Conservation (phyloP, 352 stramenopile species). For the Thalassiosira exigua region DNA sequence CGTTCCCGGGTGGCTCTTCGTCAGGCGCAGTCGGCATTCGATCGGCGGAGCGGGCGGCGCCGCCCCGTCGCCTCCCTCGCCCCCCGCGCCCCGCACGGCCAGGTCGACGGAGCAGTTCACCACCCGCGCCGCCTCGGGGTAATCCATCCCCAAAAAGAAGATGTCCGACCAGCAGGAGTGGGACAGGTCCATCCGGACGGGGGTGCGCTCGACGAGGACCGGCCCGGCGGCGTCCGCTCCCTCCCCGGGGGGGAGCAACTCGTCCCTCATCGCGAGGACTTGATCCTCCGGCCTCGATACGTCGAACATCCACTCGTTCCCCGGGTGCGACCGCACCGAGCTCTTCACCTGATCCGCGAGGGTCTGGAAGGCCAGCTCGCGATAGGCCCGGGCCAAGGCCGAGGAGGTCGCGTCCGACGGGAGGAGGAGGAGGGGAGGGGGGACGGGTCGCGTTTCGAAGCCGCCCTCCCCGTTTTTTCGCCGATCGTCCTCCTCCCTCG, state of each 20-base stretch:
- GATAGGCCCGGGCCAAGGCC: constrained; percentile 67
- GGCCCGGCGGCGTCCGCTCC: neutral
- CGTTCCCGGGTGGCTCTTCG: constrained; percentile 48
- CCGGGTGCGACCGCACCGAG: constrained; percentile 54
- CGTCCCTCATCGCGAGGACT: constrained; percentile 8
- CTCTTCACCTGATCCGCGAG: constrained; percentile 66
- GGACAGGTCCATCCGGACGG: constrained; percentile 72
- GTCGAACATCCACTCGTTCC: constrained; percentile 73
- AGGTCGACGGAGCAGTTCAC: constrained; percentile 73
- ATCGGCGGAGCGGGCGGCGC: constrained; percentile 52
- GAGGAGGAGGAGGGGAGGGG: constrained; percentile 16
- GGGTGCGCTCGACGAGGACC: constrained; percentile 62
- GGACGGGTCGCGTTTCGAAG: neutral
- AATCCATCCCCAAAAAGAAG: constrained; percentile 78
- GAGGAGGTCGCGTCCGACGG: constrained; percentile 63
- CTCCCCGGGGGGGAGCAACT: neutral
- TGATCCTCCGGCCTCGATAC: neutral
- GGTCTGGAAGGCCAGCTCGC: constrained; percentile 68
- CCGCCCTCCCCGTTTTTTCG: neutral
- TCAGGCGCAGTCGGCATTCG: constrained; percentile 51
- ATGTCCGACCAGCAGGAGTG: constrained; percentile 73
- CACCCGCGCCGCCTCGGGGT: constrained; percentile 67
- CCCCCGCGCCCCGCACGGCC: constrained; percentile 37
- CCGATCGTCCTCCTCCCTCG: neutral
- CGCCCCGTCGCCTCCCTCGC: neutral